Evolutionary conservation across 2,329 filamentous ascomycete genomes (phyloP).

Genomic region (Alternaria sp.): DNA sequence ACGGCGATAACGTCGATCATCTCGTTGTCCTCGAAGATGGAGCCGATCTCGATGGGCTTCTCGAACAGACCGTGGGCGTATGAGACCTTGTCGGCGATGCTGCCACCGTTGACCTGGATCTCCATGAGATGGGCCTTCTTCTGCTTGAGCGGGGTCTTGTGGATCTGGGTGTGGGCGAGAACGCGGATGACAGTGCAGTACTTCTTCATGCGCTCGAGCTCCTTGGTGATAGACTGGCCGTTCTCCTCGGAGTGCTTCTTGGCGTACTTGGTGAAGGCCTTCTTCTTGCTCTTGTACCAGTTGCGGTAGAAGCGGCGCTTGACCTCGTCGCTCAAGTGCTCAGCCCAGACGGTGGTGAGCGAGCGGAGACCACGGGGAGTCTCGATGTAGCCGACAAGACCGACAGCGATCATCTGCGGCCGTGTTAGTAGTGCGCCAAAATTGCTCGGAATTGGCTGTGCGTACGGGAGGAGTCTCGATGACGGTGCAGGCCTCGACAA

Average conservation of each 20-base stretch:
- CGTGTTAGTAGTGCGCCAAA: conserved; percentile 24
- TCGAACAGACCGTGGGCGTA: conserved; percentile 97
- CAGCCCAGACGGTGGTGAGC: conserved; percentile 99
- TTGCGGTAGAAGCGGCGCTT: conserved; percentile 99
- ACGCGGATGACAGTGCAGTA: conserved; percentile 99
- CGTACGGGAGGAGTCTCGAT: conserved; percentile 68
- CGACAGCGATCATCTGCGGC: conserved; percentile 96
- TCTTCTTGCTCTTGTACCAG: conserved; percentile 99
- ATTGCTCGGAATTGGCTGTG: conserved; percentile 64
- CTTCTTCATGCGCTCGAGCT: conserved; percentile 99
- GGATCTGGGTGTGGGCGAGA: conserved; percentile 98
- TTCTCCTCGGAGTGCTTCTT: conserved; percentile 98
- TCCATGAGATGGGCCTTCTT: conserved; percentile 99
- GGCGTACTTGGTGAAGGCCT: conserved; percentile 99
- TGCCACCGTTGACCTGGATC: conserved; percentile 99
- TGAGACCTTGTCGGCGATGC: conserved; percentile 93
- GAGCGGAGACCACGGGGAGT: conserved; percentile 99
- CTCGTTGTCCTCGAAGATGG: conserved; percentile 99
- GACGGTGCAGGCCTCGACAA: conserved; percentile 52
- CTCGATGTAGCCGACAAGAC: conserved; percentile 99
- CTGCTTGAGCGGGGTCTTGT: conserved; percentile 99
- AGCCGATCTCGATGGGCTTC: conserved; percentile 93
- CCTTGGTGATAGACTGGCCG: conserved; percentile 89
- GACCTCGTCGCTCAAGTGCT: conserved; percentile 98
- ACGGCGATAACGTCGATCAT: conserved; percentile 99